Conservation (phyloP, 1,284 basidiomycete genomes). For the Cryptococcus hybrid region DNA sequence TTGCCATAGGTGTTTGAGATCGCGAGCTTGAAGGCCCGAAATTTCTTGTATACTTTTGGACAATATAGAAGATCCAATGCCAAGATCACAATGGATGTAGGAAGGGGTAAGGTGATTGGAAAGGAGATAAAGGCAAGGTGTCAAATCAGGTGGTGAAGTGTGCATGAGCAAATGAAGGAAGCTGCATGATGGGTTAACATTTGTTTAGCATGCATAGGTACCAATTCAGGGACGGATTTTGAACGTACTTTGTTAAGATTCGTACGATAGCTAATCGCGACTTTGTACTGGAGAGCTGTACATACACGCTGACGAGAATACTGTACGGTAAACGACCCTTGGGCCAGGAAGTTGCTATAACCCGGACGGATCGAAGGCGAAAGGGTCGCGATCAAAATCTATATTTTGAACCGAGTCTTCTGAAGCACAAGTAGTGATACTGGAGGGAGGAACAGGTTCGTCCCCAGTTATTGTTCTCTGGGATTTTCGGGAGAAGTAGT, state of each 20-base stretch:
- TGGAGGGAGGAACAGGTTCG: too few relatives aligned
- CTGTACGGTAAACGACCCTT: conserved; percentile 65
- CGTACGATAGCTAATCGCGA: conserved; percentile 80
- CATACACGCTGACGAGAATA: conserved; percentile 74
- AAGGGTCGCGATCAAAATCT: conserved; percentile 50
- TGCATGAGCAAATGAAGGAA: conserved; percentile 65
- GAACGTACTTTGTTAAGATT: conserved; percentile 66
- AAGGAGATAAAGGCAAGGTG: conserved; percentile 82
- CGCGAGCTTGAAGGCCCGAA: conserved; percentile 68
- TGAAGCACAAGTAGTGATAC: too few relatives aligned
- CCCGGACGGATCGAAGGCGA: conserved; percentile 52
- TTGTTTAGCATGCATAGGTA: conserved; percentile 1
- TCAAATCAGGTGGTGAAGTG: conserved; percentile 67
- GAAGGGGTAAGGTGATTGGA: conserved; percentile 82
- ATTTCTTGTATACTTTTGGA: conserved; percentile 77
- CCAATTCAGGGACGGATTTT: conserved; percentile 5
- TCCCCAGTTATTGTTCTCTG: too few relatives aligned
- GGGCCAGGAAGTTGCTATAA: conserved; percentile 48
- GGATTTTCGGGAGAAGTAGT: too few relatives aligned
- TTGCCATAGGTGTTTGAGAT: conserved; percentile 60
- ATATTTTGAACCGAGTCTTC: conserved; percentile 7
- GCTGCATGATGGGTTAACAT: conserved; percentile 18
- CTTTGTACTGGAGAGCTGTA: conserved; percentile 68
- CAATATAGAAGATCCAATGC: conserved; percentile 71
- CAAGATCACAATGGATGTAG: conserved; percentile 71